Conservation (phyloP, 2,329 filamentous ascomycete genomes). For the Trichoderma hamatum region DNA sequence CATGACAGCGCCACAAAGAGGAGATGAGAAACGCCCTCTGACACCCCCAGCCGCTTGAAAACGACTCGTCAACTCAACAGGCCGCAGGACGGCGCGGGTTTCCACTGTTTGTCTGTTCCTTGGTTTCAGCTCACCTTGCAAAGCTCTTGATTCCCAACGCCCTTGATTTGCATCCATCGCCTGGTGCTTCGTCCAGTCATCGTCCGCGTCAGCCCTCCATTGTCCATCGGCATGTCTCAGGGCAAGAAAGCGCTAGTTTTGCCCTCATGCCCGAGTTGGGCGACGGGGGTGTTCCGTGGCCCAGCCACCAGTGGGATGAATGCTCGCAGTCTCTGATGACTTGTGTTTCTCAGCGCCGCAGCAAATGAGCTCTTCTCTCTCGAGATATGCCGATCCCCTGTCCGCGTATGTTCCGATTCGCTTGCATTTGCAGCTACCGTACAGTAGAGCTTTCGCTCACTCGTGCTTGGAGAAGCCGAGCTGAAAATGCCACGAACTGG, state of each 20-base stretch:
- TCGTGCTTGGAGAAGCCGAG: not conserved
- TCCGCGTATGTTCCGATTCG: constrained; percentile 20
- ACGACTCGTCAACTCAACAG: constrained; percentile 18
- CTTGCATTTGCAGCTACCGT: not conserved
- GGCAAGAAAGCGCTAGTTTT: constrained; percentile 14
- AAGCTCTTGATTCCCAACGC: constrained; percentile 2
- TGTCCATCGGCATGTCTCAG: constrained; percentile 23
- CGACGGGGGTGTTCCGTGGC: not conserved
- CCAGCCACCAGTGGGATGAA: not conserved
- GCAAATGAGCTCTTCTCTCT: not conserved
- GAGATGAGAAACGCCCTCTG: constrained; percentile 7
- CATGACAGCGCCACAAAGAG: constrained; percentile 7
- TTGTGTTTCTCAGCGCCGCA: not conserved
- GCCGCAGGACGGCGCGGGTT: not conserved
- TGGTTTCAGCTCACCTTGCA: constrained; percentile 13
- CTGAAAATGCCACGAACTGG: not conserved
- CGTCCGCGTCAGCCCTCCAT: constrained; percentile 19
- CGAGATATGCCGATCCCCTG: not conserved
- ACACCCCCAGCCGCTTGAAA: not conserved
- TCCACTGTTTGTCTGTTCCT: not conserved
- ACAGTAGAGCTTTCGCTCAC: not conserved
- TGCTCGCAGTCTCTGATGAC: not conserved
- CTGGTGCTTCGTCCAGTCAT: constrained; percentile 12
- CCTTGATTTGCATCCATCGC: constrained; percentile 22
- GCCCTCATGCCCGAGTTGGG: constrained; percentile 6